Evolutionary conservation across 2,329 filamentous ascomycete species (phyloP), one percentile per base, ranked within the genome.

Genomic region (Pseudocercospora pini-densiflorae): DNA sequence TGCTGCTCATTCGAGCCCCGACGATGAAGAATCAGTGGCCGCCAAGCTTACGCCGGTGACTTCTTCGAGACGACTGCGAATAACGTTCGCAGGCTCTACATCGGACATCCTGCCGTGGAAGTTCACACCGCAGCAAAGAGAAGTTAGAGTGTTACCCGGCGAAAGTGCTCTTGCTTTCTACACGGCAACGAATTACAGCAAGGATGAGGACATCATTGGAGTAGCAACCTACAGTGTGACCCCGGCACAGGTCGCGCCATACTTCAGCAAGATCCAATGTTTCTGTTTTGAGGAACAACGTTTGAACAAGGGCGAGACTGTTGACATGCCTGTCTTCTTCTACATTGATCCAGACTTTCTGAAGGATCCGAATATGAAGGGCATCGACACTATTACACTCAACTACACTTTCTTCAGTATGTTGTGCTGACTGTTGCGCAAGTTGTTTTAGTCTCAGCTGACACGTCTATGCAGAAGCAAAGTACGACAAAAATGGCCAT

Each of bases 301-400:
- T 68, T 81, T 99, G 71, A 94, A 95, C 77, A 94, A 94, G 5
- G 94, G 94, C 53, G 96, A 99, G 85, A 95, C 93, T 53, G 95
- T 99, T 62, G 95, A 99, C 79, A 99, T 99, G 96, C 96, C 95
- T 0, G 96, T 99, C 0, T 99, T 99, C 81, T 99, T 99, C 82
- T 99, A 98, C 80, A 91, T 99, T 71, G 95, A 99, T 77, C 95
- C 95, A 0, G 95, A 98, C 77, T 90, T 99, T 82, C 85, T 94
- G 66, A 94, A 91, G 73, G 95, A 99, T 79, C 83, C 94, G 60
- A 94, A 91, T 70, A 98, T 97, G 94, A 92, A 87, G 80, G 92
- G 91, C 0, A 92, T 99, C 69, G 93, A 97, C 82, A 97, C 94
- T 1, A 93, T 99, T 63, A 99, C 95, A 36, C 80, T 99, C 76